Base-by-base conservation (phyloP, 2,329 filamentous ascomycete species). In the Corynespora cassiicola region DNA sequence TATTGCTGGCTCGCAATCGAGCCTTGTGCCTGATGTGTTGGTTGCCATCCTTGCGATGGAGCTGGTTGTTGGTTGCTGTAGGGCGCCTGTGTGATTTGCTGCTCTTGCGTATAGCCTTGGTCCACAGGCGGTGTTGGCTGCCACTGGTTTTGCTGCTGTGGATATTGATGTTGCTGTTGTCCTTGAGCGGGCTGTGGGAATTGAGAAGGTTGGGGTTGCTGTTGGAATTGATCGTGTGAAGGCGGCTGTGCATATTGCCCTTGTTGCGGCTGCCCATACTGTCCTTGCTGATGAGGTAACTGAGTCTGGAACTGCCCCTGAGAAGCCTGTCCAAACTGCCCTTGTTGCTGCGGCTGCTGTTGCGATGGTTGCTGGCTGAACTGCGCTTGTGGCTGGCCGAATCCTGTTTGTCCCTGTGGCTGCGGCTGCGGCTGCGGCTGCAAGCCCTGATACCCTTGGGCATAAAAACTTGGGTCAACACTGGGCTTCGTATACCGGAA, bases 401-500 rank as follows among this genome's bases (percentile, higher is more conserved):
- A n/a, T n/a, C n/a, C n/a, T n/a, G n/a, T n/a, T n/a, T n/a, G n/a
- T n/a, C n/a, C n/a, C n/a, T 39, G 42, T 20, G 36, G 32, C 10
- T 34, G 31, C n/a, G 21, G 39, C 10, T 25, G 21, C 18, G 32
- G 36, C 29, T 43, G 44, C 10, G 39, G 28, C 24, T 60, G 52
- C 15, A 46, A 28, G 8, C 48, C 48, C 26, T 63, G 61, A 29
- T 54, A 54, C 4, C 47, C 57, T 17, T 64, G 57, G 12, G 45
- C 36, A 34, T 63, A 58, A 19, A 52, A 52, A 16, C 42, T 52
- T 8, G 59, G 52, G 21, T 63, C 53, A n/a, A 54, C 53, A 8
- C 25, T 50, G 6, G 63, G 54, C 25, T 56, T 63, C 5, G 60
- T 57, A 25, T 66, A 65, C 20, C 38, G 62, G 39, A 60, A 67